phyloP scores from a whole-genome alignment of 2,329 filamentous ascomycete genomes.

The Lasiodiplodia gonubiensis region DNA sequence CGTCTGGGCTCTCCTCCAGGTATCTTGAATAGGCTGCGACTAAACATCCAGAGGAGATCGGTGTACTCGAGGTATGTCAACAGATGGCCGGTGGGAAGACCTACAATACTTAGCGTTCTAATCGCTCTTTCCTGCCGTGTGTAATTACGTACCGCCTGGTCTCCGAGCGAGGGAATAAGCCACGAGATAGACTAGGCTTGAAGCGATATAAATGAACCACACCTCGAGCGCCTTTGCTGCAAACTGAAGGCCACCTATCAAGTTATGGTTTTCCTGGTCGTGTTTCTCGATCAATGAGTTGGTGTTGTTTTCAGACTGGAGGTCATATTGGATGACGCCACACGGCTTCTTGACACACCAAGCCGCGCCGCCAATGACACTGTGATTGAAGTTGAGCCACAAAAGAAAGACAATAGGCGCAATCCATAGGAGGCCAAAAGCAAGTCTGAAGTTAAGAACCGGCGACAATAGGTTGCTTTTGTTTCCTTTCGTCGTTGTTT shows the following conservation, averaged over 20 bases:
- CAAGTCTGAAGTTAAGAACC: background rate
- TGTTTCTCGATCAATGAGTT: background rate
- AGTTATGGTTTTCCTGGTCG: background rate
- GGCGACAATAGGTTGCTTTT: no score
- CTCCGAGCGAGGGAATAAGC: background rate
- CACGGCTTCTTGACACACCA: background rate
- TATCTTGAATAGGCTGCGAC: no score
- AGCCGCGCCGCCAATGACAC: background rate
- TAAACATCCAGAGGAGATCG: no score
- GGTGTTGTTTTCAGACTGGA: background rate
- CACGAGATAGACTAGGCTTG: background rate
- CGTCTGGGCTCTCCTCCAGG: no score
- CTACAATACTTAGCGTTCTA: no score
- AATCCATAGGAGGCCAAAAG: background rate
- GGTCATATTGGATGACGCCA: background rate
- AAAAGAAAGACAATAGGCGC: background rate
- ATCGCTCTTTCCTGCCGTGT: no score
- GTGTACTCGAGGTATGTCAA: no score
- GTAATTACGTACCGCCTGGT: background rate
- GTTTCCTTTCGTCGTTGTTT: no score
- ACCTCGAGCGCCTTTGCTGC: background rate
- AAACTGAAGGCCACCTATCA: background rate
- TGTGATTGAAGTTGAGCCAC: background rate
- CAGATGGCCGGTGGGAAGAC: no score
- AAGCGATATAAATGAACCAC: background rate